A percentile compares a stretch with the other conserved stretches of the same genome.
Conservation (phyloP, 2,329 filamentous ascomycete species). For the Penicillium expansum region DNA sequence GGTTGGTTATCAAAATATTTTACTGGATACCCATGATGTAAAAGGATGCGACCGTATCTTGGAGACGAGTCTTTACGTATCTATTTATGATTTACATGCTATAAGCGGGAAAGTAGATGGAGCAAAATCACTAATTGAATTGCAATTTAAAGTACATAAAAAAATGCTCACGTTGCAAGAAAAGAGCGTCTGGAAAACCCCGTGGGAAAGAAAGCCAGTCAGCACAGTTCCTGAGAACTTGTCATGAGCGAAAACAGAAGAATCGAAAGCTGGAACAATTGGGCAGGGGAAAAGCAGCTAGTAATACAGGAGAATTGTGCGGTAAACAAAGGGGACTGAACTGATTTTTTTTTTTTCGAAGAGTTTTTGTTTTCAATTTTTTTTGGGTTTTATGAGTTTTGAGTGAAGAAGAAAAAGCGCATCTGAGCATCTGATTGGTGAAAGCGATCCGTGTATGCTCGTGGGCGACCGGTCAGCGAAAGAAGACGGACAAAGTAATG, state of each 20-base stretch:
- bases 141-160: background rate
- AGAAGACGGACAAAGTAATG: no score
- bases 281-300: background rate
- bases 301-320: background rate
- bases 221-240: background rate
- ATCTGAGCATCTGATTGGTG: background rate
- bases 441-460: background rate
- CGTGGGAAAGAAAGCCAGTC: background rate
- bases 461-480: no score
- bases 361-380: background rate
- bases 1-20: background rate
- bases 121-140: background rate
- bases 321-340: background rate
- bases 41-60: background rate
- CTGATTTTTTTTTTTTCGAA: background rate
- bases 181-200: background rate
- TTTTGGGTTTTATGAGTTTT: background rate
- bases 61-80: background rate
- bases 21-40: background rate
- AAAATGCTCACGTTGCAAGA: background rate
- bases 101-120: background rate
- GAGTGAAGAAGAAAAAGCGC: accelerated
- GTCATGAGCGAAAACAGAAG: background rate
- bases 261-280: background rate
- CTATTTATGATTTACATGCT: background rate